Base-by-base conservation (phyloP, 805 yeast genomes). In the Pichia scutulata region DNA sequence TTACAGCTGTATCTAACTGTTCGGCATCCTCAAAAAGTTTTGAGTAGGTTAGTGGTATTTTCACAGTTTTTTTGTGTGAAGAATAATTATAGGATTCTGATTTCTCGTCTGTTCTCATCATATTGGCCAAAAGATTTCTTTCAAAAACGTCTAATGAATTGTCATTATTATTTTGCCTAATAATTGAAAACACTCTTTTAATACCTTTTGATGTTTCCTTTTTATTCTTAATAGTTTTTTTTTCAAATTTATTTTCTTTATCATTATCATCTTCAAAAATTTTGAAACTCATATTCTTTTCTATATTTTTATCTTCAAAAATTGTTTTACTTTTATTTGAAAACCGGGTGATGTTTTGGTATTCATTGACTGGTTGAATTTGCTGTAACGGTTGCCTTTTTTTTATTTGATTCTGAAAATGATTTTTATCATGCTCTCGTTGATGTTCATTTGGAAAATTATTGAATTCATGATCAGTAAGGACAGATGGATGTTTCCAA, bases 391-490 rank as follows among this genome's bases (percentile, higher is more conserved):
- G 42, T 23, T n/a, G 16, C 7, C 42, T 44, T 13, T n/a, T n/a
- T 2, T 7, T 8, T n/a, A 3, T 16, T 9, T 13, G 21, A 22
- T 24, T 37, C 18, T 37, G 22, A 14, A 18, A n/a, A 3, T 41
- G 14, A 2, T 18, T 25, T 41, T 30, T n/a, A 13, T 48, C 24
- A 7, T 44, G n/a, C 4, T 16, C 10, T 3, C 2, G 16, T 33
- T 33, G 37, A 16, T 33, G 37, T 12, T 16, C 9, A n/a, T 33
- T 16, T 47, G 4, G 43, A 26, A 19, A 47, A 23, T 12, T 48
- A 46, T 41, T 37, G 21, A n/a, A 33, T 13, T 54, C 40, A 19
- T 58, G 41, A 51, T n/a, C 18, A 50, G 45, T 33, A 47, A 39
- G 39, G 4, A 16, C 33, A 12, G 33, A 28, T 28, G 33, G 33